Evolutionary conservation across 306 rosid genomes (phyloP), one percentile per base, ranked within the genome.

Genomic region (Psophocarpus tetragonolobus): DNA sequence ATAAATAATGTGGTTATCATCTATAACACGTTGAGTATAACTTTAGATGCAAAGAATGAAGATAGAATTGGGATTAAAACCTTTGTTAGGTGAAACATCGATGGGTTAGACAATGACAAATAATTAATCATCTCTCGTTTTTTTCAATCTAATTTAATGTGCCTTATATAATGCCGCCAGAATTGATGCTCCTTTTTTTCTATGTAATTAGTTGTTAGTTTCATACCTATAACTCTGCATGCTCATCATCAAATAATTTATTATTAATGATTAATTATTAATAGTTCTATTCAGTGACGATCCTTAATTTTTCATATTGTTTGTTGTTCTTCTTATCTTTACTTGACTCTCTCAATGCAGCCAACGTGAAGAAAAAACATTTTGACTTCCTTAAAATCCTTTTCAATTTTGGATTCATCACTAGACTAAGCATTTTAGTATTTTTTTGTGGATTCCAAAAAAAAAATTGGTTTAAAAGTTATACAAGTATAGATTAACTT

Each of bases 71-170:
- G 33, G 23, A 53, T 67, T 14, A 66, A 77, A 53, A 20, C 29
- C 53, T 50, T n/a, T 5, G 71, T 57, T 78, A 68, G 69, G 71
- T 78, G 76, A 69, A 69, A 78, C 20, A 26, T 78, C 32, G 21
- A 44, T 39, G 2, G 33, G 10, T 3, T 24, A 67, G 68, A 57
- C 51, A 70, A 45, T 30, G 54, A 79, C 72, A 58, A 70, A 42
- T 56, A 18, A 60, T 60, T 18, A 68, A 58, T 42, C 7, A 27
- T 41, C 4, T 56, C 35, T n/a, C n/a, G n/a, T n/a, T n/a, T n/a
- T n/a, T n/a, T n/a, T n/a, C 18, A 14, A 36, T 48, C 53, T 33
- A 12, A 63, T 76, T 26, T 17, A 14, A 12, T 32, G 53, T 64
- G 61, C 26, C 53, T 33, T 27, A 61, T 42, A 48, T 62, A 76